phyloP scores from a whole-genome alignment of 345 rosid genomes.

The Lumnitzera littorea region DNA sequence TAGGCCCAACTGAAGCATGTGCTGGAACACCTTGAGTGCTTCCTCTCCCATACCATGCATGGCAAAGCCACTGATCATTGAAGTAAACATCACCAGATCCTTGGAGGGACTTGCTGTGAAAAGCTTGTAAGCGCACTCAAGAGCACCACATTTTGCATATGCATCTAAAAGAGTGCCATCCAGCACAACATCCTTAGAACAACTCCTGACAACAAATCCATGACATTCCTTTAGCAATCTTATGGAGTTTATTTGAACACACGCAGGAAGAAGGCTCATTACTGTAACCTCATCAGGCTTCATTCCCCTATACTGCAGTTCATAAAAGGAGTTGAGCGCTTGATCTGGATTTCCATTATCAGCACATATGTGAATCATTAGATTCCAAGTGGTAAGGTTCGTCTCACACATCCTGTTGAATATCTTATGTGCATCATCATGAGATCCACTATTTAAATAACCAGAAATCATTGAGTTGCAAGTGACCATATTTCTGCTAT shows the following conservation, averaged over 20 bases:
- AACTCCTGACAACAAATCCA: slow-evolving; percentile 52
- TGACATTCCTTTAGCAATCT: slow-evolving; percentile 66
- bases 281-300: slow-evolving; percentile 71
- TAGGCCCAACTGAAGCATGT: slow-evolving; percentile 44
- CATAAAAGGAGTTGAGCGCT: slow-evolving; percentile 44
- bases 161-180: slow-evolving; percentile 59
- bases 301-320: slow-evolving; percentile 52
- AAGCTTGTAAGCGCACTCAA: slow-evolving; percentile 45
- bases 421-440: slow-evolving; percentile 34
- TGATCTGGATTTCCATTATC: slow-evolving; percentile 40
- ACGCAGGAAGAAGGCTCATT: slow-evolving; percentile 67
- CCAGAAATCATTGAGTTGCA: slow-evolving; percentile 61
- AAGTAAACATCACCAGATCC: slow-evolving; percentile 70
- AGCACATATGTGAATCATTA: slow-evolving; percentile 63
- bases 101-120: slow-evolving; percentile 40
- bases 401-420: slow-evolving; percentile 35
- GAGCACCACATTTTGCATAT: slow-evolving; percentile 78
- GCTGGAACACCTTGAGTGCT: slow-evolving; percentile 56
- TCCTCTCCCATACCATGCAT: slow-evolving; percentile 82
- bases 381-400: slow-evolving; percentile 80
- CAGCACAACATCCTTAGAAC: slow-evolving; percentile 48
- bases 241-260: slow-evolving; percentile 54
- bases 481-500: slow-evolving; percentile 39
- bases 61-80: slow-evolving; percentile 75
- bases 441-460: slow-evolving; percentile 42